phyloP scores from a whole-genome alignment of 768 basidiomycete genomes.

The Boletus pseudopeckii region DNA sequence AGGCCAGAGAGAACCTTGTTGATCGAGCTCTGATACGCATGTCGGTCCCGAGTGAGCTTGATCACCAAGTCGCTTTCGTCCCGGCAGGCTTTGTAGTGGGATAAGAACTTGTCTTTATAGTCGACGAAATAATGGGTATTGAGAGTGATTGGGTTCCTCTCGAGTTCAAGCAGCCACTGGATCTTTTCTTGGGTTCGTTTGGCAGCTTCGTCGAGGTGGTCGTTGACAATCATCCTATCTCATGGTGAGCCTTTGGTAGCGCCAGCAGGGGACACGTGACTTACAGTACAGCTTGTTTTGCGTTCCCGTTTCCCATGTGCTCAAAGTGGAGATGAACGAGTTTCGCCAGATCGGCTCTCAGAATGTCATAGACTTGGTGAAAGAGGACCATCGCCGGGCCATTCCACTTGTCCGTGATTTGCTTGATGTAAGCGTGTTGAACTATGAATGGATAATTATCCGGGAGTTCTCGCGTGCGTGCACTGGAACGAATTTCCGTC shows the following conservation, averaged over 20 bases:
- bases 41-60: slow-evolving; percentile 3
- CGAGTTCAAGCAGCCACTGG: slow-evolving; percentile 47
- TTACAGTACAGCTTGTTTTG: slow-evolving; percentile 48
- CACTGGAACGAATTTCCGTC: slow-evolving; percentile 36
- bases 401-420: slow-evolving; percentile 46
- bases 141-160: slow-evolving; percentile 47
- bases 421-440: slow-evolving; percentile 45
- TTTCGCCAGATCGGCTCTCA: slow-evolving; percentile 38
- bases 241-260: background rate
- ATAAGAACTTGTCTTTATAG: slow-evolving; percentile 49
- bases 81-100: slow-evolving; percentile 41
- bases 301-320: slow-evolving; percentile 48
- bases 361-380: slow-evolving; percentile 33
- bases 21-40: slow-evolving; percentile 9
- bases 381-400: slow-evolving; percentile 47
- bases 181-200: slow-evolving; percentile 40
- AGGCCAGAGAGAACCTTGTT: slow-evolving; percentile 26
- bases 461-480: slow-evolving; percentile 68
- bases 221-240: slow-evolving; percentile 46
- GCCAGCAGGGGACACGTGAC: slow-evolving; percentile 5
- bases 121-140: slow-evolving; percentile 50
- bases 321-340: slow-evolving; percentile 51
- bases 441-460: slow-evolving; percentile 65
- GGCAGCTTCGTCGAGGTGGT: slow-evolving; percentile 46
- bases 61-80: slow-evolving; percentile 3